These are phyloP conservation scores for Diaporthe eres DNA, from an alignment of 2,329 filamentous ascomycete genomes.

Conservation along the genomic window DNA sequence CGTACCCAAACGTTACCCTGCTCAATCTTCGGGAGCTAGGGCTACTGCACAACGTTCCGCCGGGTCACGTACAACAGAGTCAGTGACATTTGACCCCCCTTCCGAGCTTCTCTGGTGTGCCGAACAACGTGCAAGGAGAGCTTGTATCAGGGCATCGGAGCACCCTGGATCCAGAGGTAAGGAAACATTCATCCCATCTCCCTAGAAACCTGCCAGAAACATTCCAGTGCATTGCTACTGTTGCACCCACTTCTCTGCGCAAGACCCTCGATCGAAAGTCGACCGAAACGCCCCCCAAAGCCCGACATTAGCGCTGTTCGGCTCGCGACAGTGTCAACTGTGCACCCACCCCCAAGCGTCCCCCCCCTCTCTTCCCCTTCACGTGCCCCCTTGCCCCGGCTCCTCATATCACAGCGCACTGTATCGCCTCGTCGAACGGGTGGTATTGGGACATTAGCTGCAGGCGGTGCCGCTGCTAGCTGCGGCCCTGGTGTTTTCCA, in stretches of 20 bases:
- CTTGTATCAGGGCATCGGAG: slow-evolving; percentile 34
- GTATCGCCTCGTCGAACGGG: slow-evolving; percentile 37
- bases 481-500: slow-evolving; percentile 36
- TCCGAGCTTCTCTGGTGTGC: slow-evolving; percentile 33
- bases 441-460: slow-evolving; percentile 44
- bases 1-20: slow-evolving; percentile 27
- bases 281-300: slow-evolving; percentile 23
- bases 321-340: slow-evolving; percentile 45
- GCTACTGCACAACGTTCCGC: slow-evolving; percentile 33
- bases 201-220: slow-evolving; percentile 40
- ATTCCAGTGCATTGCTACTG: slow-evolving; percentile 41
- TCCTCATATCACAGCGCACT: slow-evolving; percentile 36
- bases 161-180: slow-evolving; percentile 40
- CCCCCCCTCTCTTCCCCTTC: slow-evolving; percentile 3
- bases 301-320: slow-evolving; percentile 42
- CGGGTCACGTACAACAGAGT: slow-evolving; percentile 24
- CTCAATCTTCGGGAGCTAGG: slow-evolving; percentile 38
- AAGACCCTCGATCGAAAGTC: slow-evolving; percentile 34
- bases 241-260: slow-evolving; percentile 33
- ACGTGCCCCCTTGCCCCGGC: slow-evolving; percentile 37
- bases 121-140: slow-evolving; percentile 36
- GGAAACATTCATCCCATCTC: slow-evolving; percentile 39
- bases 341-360: slow-evolving; percentile 12
- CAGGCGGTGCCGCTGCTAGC: slow-evolving; percentile 45
- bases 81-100: slow-evolving; percentile 36